Percentiles rank a stretch among this genome's conserved stretches.
These are phyloP conservation scores for Magnaporthales sp. DNA, from an alignment of 2,329 filamentous ascomycete genomes.

Conservation along the genomic window DNA sequence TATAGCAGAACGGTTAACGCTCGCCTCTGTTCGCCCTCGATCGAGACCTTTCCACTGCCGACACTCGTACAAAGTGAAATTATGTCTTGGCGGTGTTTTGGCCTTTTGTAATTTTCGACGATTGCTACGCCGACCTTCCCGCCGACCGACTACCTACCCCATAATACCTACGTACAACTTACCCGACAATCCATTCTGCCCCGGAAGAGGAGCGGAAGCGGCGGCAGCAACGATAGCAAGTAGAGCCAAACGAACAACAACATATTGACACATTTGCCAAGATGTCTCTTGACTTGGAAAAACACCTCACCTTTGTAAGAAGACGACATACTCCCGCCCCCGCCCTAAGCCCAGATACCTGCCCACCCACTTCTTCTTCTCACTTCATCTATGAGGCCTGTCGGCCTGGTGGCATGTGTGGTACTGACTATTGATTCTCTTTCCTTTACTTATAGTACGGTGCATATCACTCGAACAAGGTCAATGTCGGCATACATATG, in stretches of 20 bases:
- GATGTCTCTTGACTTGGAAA: conserved; percentile 71
- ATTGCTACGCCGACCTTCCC: not conserved
- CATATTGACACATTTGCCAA: conserved; percentile 8
- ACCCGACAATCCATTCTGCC: not conserved
- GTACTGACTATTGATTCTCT: conserved; percentile 1
- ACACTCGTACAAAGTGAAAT: not conserved
- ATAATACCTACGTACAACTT: not conserved
- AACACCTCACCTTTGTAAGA: conserved; percentile 72
- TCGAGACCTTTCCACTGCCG: not conserved
- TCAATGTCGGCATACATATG: conserved; percentile 74
- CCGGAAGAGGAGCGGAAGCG: not conserved
- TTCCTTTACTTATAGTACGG: conserved; percentile 54
- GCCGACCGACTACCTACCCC: not conserved
- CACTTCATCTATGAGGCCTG: not conserved
- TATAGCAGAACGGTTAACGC: not conserved
- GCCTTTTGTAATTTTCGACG: not conserved
- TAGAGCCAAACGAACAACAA: not conserved
- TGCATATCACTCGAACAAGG: conserved; percentile 69
- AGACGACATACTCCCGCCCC: not conserved
- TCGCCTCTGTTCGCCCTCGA: not conserved
- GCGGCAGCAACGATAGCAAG: not conserved
- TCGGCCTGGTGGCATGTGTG: not conserved
- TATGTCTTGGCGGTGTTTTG: not conserved
- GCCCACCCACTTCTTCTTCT: not conserved
- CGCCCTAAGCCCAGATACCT: not conserved